These are phyloP conservation scores for Leishmania guyanensis DNA, from an alignment of 208 protist species.

Conservation along the genomic window DNA sequence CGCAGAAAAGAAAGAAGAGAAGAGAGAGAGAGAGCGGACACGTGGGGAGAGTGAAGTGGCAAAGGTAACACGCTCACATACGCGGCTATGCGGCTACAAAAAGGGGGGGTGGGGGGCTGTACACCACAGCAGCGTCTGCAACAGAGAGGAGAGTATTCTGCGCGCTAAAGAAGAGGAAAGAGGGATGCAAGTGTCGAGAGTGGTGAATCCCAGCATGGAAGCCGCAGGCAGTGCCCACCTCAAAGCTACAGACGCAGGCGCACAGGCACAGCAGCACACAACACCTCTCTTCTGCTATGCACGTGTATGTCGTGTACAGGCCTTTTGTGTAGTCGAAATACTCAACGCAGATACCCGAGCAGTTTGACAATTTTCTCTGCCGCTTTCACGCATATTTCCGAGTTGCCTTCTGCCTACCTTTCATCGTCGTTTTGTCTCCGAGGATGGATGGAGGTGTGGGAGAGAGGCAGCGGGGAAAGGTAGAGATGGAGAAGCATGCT, in stretches of 20 bases:
- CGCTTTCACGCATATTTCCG: not conserved
- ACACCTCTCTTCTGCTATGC: not conserved
- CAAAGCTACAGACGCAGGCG: not conserved
- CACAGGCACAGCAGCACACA: not conserved
- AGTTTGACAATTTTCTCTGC: not conserved
- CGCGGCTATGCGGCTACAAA: not conserved
- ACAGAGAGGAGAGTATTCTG: not conserved
- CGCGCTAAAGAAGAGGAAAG: not conserved
- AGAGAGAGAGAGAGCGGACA: not conserved
- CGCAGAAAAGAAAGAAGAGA: slow-evolving; percentile 8
- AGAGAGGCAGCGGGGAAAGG: too few species aligned
- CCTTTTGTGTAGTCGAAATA: not conserved
- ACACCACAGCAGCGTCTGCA: not conserved
- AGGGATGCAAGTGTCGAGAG: not conserved
- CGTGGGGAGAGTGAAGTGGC: not conserved
- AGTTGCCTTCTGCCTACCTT: too few species aligned
- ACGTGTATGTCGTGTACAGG: not conserved
- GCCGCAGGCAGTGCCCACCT: not conserved
- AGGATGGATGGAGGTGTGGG: not conserved
- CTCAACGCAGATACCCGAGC: not conserved
- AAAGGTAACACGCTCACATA: not conserved
- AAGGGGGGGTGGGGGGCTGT: not conserved
- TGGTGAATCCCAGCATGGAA: not conserved
- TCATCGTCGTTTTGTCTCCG: not conserved
- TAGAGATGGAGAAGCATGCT: too few species aligned